Percentiles rank a stretch among this genome's conserved stretches.
These are phyloP conservation scores for Microcyclospora pomicola DNA, from an alignment of 2,329 filamentous ascomycete genomes.

Conservation along the genomic window DNA sequence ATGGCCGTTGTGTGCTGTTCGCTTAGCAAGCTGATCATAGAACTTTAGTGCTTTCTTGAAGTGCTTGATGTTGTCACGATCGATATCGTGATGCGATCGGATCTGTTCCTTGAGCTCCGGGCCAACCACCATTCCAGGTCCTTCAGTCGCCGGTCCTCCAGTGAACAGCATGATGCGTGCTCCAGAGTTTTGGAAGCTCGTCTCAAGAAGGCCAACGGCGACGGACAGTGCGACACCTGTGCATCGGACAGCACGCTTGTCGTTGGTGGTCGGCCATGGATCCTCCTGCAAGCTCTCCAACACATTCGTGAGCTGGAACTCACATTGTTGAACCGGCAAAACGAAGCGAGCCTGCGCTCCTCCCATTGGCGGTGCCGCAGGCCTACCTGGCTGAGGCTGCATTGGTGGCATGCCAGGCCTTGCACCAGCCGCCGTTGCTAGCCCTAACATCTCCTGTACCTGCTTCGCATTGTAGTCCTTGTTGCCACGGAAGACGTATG, in stretches of 20 bases:
- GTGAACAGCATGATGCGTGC: constrained; percentile 95
- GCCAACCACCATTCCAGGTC: constrained; percentile 90
- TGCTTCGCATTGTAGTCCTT: constrained; percentile 98
- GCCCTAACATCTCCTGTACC: constrained; percentile 97
- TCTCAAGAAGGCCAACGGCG: constrained; percentile 81
- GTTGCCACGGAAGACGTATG: constrained; percentile 92
- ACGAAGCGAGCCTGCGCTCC: constrained; percentile 81
- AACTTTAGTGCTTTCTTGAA: constrained; percentile 99
- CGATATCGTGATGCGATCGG: constrained; percentile 95
- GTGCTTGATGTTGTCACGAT: constrained; percentile 97
- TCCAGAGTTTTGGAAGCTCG: constrained; percentile 88
- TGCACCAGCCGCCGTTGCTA: constrained; percentile 51
- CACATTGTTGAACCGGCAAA: constrained; percentile 84
- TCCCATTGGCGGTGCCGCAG: constrained; percentile 47
- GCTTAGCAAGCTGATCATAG: constrained; percentile 86
- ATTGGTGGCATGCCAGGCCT: constrained; percentile 51
- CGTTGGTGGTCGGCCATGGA: constrained; percentile 91
- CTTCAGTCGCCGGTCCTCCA: constrained; percentile 87
- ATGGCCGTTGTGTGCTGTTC: constrained; percentile 90
- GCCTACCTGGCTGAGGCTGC: constrained; percentile 57
- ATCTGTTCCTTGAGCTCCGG: constrained; percentile 93
- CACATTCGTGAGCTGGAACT: constrained; percentile 93
- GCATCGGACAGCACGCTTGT: constrained; percentile 79
- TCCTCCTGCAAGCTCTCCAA: constrained; percentile 93
- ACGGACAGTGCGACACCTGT: constrained; percentile 95